Conservation (phyloP, 1,284 basidiomycete species). For the Naganishia sp. region DNA sequence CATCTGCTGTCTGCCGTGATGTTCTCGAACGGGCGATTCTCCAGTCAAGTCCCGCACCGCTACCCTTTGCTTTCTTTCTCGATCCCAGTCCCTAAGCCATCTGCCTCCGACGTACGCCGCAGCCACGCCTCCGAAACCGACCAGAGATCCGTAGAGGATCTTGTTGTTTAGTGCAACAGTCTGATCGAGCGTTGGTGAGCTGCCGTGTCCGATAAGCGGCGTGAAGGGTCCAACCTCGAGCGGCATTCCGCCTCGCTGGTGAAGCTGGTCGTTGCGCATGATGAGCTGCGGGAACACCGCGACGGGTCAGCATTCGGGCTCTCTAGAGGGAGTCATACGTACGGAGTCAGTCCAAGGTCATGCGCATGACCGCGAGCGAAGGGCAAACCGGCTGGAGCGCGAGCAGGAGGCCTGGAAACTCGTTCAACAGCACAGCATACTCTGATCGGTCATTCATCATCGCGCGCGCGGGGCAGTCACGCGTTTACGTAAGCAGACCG, state of each 20-base stretch:
- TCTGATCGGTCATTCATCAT: neutral
- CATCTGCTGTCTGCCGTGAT: neutral
- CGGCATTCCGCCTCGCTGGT: slow-evolving; percentile 17
- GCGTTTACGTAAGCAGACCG: slow-evolving; percentile 2
- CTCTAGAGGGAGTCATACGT: neutral
- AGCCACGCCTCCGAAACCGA: neutral
- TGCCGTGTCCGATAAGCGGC: neutral
- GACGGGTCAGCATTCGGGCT: no score
- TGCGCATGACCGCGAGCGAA: neutral
- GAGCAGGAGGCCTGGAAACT: neutral
- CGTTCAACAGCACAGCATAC: neutral
- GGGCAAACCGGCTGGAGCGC: neutral
- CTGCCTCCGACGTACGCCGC: neutral
- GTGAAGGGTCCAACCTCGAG: slow-evolving; percentile 7
- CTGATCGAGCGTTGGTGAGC: slow-evolving; percentile 6
- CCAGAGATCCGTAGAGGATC: neutral
- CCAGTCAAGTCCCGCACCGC: slow-evolving; percentile 15
- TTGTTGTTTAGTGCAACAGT: slow-evolving; percentile 9
- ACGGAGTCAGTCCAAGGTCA: neutral
- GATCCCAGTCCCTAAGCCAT: slow-evolving; percentile 8
- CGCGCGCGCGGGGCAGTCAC: neutral
- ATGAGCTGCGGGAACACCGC: neutral
- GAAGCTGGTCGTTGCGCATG: slow-evolving; percentile 10
- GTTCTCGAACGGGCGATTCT: neutral
- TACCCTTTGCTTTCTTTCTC: slow-evolving; percentile 1